Evolutionary conservation across 306 rosid genomes (phyloP), one percentile per base, ranked within the genome.

Genomic region (Medicago lupulina): DNA sequence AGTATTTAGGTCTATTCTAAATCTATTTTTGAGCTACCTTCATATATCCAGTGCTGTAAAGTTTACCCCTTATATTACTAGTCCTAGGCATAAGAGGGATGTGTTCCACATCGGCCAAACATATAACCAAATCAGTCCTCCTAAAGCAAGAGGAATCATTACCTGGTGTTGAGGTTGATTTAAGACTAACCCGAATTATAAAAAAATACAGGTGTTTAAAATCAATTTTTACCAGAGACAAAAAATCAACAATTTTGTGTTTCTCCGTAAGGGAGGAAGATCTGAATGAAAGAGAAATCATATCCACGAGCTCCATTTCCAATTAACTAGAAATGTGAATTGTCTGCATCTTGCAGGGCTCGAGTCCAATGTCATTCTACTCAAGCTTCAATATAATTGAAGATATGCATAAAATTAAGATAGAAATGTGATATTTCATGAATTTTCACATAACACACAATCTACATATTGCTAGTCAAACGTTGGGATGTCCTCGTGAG

Each of bases 331-430:
- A 77, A 72, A 19, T 76, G 62, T 18, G 36, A 36, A 38, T 47
- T 72, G 51, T 55, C 25, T 36, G 49, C 77, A 65, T 68, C 82
- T 71, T 65, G 13, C 53, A 57, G 43, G 43, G 59, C 25, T 58
- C 44, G 21, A 36, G 54, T 47, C 70, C 25, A 67, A 40, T 49
- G 60, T n/a, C 73, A 69, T 49, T 60, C 71, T 28, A 59, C 79
- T 67, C 38, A 43, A 76, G 70, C 57, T 82, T 38, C 64, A 71
- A 44, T 76, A 46, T 59, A 47, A 55, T 53, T 76, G 61, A 19
- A 70, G 49, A 25, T 11, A 34, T 28, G 38, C 43, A 76, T 36
- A 60, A 81, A 63, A 64, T 73, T 77, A 77, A 47, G 63, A 75
- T 62, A 36, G 63, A 70, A 70, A 70, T 39, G n/a, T 15, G 53